Base-by-base conservation (phyloP, 345 rosid species). In the Gossypium stocksii region DNA sequence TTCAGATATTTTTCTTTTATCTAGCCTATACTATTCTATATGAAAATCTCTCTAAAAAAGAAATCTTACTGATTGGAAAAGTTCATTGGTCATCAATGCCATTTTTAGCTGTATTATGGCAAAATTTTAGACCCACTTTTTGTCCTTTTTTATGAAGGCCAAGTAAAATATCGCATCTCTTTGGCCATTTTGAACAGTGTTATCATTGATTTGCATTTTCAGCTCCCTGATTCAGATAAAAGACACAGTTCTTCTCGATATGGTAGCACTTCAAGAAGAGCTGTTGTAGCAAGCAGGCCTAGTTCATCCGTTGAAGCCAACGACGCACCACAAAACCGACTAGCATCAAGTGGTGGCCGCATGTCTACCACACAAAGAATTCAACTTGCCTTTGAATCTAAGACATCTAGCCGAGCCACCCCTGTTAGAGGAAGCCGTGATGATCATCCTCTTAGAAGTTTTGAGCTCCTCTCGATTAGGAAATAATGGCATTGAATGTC, bases 201-300 rank as follows among this genome's bases (percentile, higher is more conserved):
- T n/a, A 9, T 64, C 22, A 60, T 52, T 76, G 22, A 57, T 70
- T 19, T 79, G 14, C 9, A 7, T 2, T 58, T 51, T 71, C 88
- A 91, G 93, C 85, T 72, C 59, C 80, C 82, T 62, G 88, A 85
- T 34, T 77, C 89, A 0, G 94, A 85, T 62, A 85, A 85, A 76
- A 71, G 83, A 52, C 82, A 80, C 12, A 78, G 79, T 71, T 80
- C 86, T 54, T 89, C 93, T 52, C 89, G 90, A 69, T 84, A 88
- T 56, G 93, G 92, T 66, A 87, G 90, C 72, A 72, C 90, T 63
- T 84, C 95, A 41, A 88, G 89, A 80, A 91, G 83, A 82, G 96
- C 90, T n/a, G 51, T 87, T 1, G 87, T 86, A 80, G 19, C 54
- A 20, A 84, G 88, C 77, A 74, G 88, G 70, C 97, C 93, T 16